Evolutionary conservation across 2,329 filamentous ascomycete species (phyloP).

Genomic region (Alternaria solani): DNA sequence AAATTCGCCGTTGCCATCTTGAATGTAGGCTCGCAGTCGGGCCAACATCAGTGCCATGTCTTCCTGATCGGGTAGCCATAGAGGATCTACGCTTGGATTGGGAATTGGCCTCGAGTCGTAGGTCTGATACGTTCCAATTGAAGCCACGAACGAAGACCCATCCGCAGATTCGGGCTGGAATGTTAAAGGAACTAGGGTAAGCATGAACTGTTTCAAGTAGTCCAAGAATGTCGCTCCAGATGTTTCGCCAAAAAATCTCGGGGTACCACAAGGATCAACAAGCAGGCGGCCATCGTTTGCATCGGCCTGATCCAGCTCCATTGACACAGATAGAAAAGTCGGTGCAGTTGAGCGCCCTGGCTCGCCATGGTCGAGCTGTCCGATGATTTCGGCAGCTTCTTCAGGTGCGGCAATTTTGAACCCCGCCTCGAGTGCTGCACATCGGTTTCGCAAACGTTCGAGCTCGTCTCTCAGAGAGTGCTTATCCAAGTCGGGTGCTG

Average conservation of each 20-base stretch:
- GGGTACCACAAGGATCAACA: slow-evolving; percentile 25
- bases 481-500: slow-evolving; percentile 30
- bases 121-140: slow-evolving; percentile 38
- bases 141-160: slow-evolving; percentile 30
- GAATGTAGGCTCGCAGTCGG: slow-evolving; percentile 32
- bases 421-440: slow-evolving; percentile 27
- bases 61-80: slow-evolving; percentile 33
- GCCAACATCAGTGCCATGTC: slow-evolving; percentile 34
- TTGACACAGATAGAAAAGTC: slow-evolving; percentile 16
- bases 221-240: slow-evolving; percentile 40
- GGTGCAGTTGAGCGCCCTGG: slow-evolving; percentile 13
- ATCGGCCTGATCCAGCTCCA: slow-evolving; percentile 13
- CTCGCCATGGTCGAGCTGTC: slow-evolving; percentile 19
- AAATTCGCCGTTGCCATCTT: slow-evolving; percentile 35
- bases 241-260: slow-evolving; percentile 35
- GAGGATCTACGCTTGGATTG: slow-evolving; percentile 34
- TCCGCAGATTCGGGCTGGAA: slow-evolving; percentile 25
- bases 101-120: slow-evolving; percentile 39
- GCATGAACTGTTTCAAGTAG: slow-evolving; percentile 37
- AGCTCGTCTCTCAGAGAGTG: slow-evolving; percentile 30
- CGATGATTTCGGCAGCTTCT: slow-evolving; percentile 24
- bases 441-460: slow-evolving; percentile 33
- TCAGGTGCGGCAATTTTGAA: slow-evolving; percentile 26
- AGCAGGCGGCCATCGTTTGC: slow-evolving; percentile 29
- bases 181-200: slow-evolving; percentile 29